Base-by-base conservation (phyloP, 768 basidiomycete genomes). In the Termitomyces sp. region DNA sequence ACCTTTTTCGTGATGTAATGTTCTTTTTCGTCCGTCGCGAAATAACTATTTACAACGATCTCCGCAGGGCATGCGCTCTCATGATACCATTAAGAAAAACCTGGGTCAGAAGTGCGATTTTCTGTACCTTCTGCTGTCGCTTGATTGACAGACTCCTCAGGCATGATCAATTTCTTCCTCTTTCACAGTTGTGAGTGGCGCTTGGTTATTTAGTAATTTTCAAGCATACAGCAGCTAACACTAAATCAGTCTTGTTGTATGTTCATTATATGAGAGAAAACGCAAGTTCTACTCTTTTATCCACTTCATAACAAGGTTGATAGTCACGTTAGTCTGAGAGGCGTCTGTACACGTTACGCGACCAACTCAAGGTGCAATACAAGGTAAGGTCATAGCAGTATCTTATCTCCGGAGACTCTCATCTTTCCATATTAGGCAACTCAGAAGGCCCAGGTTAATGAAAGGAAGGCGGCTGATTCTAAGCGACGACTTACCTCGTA, bases 401-500 rank as follows among this genome's bases (percentile, higher is more conserved):
- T 25, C 12, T 14, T 20, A 12, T 7, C 14, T 11, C 5, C 29
- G 56, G 17, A 31, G 14, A 51, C 56, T 9, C 54, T 58, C 29
- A 57, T 43, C 46, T 83, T 1, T 77, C 80, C 72, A 76, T 68
- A 37, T 17, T 42, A 85, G 71, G 81, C 90, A 76, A 83, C 87
- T 66, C 80, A 91, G 81, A 79, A 85, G 55, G 91, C 91, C 6
- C 90, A 92, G 71, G 80, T 91, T 49, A 88, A 89, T 65, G 91
- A 91, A 70, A 79, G 85, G 52, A 85, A 83, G 60, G 84, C 85
- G 72, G 84, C 87, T 5, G 94, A 95, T 65, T 91, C 89, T 5
- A 96, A 95, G 71, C 82, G 88, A 25, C 83, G 90, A 17, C 78
- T 92, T 31, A 92, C 91, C 65, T 87, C 89, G 88, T 85, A 81